Evolutionary conservation across 2,329 filamentous ascomycete genomes (phyloP), one percentile per base, ranked within the genome.

Genomic region (Pestalotiopsis sp.): DNA sequence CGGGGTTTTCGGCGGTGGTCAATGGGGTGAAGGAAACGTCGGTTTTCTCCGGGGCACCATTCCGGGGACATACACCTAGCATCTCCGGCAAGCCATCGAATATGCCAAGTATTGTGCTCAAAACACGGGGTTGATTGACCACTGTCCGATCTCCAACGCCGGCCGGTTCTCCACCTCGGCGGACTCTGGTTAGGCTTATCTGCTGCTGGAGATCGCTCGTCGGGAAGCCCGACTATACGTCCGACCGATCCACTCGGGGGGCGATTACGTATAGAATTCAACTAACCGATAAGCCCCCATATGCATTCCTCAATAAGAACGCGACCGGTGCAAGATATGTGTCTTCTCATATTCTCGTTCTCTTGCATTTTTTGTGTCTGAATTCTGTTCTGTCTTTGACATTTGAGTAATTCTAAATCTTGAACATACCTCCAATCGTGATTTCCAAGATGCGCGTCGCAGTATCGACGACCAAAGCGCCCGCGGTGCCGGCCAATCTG

Each of bases 401-500:
- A 3, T 23, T 23, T 6, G 11, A 23, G 41, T 7, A 0, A 49
- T n/a, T n/a, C 20, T 9, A 2, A 1, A 6, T 0, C 20, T 9
- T 20, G 7, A 7, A 9, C 11, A 52, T n/a, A n/a, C 45, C 11
- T 52, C 20, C 20, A 7, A n/a, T n/a, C 2, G 6, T 52, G 6
- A n/a, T 9, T n/a, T 17, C 45, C 14, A 52, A 23, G 6, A 52
- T 52, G 45, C 45, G 45, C 45, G 45, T 52, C 45, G 45, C 45
- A 23, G 45, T 52, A 23, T n/a, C 45, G 12, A n/a, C 45, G 6
- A n/a, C 45, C 57, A 65, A 65, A 17, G 62, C 62, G 36, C 62
- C 62, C 6, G 27, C 20, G 7, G 38, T 41, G 13, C 66, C 71
- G 65, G 71, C 81, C 5, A 73, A 74, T 20, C 79, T 83, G 70